A percentile compares a stretch with the other conserved stretches of the same genome.
These are phyloP conservation scores for Talaromyces piceae DNA, from an alignment of 2,329 filamentous ascomycete species.

Conservation along the genomic window DNA sequence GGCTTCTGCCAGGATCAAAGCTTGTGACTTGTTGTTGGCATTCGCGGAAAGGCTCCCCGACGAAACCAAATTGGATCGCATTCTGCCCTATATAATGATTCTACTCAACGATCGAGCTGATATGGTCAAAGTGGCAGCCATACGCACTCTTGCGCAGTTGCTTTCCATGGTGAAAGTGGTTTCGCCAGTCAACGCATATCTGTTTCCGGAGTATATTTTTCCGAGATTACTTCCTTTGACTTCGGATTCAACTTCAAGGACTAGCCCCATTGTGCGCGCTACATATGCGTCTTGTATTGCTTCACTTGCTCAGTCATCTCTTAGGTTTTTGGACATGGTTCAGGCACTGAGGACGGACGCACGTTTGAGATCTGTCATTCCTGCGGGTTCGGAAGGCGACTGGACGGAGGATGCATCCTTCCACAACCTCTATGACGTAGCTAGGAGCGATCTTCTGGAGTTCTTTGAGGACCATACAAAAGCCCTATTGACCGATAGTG, in stretches of 20 bases:
- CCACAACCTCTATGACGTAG: constrained; percentile 78
- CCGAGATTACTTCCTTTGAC: constrained; percentile 53
- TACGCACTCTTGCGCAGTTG: constrained; percentile 82
- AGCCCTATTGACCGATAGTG: constrained; percentile 75
- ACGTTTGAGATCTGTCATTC: constrained; percentile 67
- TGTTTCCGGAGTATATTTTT: constrained; percentile 61
- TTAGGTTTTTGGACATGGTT: constrained; percentile 81
- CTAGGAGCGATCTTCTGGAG: constrained; percentile 72
- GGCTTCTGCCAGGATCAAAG: constrained; percentile 76
- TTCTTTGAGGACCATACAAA: constrained; percentile 86
- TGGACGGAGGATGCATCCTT: constrained; percentile 62
- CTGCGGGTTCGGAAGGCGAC: constrained; percentile 65
- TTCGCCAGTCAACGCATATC: constrained; percentile 62
- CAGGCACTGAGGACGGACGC: constrained; percentile 80
- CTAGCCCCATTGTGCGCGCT: constrained; percentile 67
- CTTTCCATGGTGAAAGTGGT: constrained; percentile 82
- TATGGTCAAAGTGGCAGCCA: constrained; percentile 74
- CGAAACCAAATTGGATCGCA: constrained; percentile 88
- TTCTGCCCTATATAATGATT: constrained; percentile 81
- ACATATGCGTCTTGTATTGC: constrained; percentile 92
- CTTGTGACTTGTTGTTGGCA: constrained; percentile 83
- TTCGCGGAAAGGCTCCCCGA: constrained; percentile 89
- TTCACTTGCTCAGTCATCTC: constrained; percentile 76
- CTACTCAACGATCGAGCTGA: constrained; percentile 76
- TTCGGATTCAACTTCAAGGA: constrained; percentile 44